Conservation (phyloP, 106 monocot species). For the Allium fistulosum region DNA sequence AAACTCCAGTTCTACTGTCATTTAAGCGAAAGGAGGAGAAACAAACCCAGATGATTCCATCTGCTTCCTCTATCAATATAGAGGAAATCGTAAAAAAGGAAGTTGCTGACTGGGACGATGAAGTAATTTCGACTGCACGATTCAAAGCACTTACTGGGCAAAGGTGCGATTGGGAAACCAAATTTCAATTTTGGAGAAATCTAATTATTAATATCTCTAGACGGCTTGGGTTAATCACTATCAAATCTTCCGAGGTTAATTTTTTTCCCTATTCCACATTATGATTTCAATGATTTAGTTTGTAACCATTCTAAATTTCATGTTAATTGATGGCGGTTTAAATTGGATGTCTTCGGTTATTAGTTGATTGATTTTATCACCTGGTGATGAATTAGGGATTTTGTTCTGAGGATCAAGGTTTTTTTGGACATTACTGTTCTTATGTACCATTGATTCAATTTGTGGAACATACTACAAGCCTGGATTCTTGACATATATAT, state of each 20-base stretch:
- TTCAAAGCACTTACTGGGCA: slow-evolving; percentile 94
- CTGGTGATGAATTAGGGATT: no score
- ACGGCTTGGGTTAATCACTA: slow-evolving; percentile 38
- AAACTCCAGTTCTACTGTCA: no score
- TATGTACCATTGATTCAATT: no score
- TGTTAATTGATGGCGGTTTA: no score
- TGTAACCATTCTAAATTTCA: background rate
- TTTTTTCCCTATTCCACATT: background rate
- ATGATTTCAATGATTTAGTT: background rate
- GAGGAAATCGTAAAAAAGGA: slow-evolving; percentile 53
- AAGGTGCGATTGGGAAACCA: slow-evolving; percentile 73
- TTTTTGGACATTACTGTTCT: no score
- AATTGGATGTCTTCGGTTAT: no score
- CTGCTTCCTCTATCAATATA: slow-evolving; percentile 3
- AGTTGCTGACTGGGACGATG: slow-evolving; percentile 85
- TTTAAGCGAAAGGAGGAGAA: background rate
- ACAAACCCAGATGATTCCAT: background rate
- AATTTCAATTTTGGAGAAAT: slow-evolving; percentile 74
- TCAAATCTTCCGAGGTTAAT: slow-evolving; percentile 47
- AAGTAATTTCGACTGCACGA: slow-evolving; percentile 35
- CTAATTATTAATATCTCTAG: slow-evolving; percentile 70
- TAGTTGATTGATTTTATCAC: no score
- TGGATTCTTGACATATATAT: no score
- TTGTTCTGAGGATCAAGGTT: no score
- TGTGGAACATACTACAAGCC: no score